Conservation (phyloP, 345 rosid species). For the Syzygium oleosum region DNA sequence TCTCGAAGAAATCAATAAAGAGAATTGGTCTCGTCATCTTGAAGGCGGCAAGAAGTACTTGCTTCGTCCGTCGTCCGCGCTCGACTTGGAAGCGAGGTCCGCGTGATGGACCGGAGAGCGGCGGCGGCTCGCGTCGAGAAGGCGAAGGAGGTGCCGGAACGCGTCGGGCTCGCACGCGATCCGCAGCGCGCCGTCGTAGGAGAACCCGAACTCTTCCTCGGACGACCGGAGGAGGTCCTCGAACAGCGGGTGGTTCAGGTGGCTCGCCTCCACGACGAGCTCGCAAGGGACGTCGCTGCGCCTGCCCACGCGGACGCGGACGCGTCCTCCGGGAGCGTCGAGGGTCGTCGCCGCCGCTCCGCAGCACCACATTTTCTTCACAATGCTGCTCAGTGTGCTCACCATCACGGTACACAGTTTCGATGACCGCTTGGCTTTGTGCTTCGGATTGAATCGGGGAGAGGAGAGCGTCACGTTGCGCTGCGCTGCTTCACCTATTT, state of each 20-base stretch:
- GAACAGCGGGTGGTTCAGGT: slow-evolving; percentile 44
- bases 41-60: not conserved
- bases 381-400: slow-evolving; percentile 2
- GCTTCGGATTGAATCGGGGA: not conserved
- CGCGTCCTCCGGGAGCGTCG: slow-evolving; percentile 24
- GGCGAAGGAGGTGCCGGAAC: slow-evolving; percentile 30
- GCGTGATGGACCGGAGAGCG: slow-evolving; percentile 23
- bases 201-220: slow-evolving; percentile 38
- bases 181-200: slow-evolving; percentile 41
- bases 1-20: not conserved
- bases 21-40: not conserved
- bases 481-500: not conserved
- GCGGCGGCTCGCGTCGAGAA: slow-evolving; percentile 12
- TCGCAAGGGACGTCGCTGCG: slow-evolving; percentile 15
- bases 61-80: not conserved
- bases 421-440: not conserved
- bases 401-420: not conserved
- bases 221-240: slow-evolving; percentile 28
- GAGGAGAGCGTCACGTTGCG: not conserved
- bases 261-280: slow-evolving; percentile 35
- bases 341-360: slow-evolving; percentile 13
- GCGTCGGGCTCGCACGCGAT: slow-evolving; percentile 40
- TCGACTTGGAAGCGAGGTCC: slow-evolving; percentile 19
- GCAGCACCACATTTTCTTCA: slow-evolving; percentile 39
- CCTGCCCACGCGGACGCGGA: slow-evolving; percentile 34